Conservation (phyloP, 2,329 filamentous ascomycete genomes). For the Nemania abortiva region DNA sequence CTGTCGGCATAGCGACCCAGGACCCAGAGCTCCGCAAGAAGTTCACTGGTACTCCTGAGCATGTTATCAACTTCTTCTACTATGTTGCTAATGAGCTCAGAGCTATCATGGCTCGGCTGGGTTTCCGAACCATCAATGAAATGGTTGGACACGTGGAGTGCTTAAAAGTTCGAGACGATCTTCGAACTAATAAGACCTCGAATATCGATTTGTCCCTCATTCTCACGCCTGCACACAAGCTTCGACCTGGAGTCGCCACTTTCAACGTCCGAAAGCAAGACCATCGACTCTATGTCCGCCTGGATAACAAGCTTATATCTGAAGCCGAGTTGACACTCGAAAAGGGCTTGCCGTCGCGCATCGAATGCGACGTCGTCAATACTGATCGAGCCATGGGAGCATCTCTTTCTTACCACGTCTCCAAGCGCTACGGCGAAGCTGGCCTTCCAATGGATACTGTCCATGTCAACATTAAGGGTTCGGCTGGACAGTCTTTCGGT, state of each 20-base stretch:
- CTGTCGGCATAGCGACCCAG: slow-evolving; percentile 94
- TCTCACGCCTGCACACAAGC: slow-evolving; percentile 93
- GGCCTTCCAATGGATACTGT: slow-evolving; percentile 93
- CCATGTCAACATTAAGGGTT: slow-evolving; percentile 95
- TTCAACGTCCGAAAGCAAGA: slow-evolving; percentile 99
- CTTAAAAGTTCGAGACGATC: slow-evolving; percentile 86
- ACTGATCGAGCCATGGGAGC: slow-evolving; percentile 95
- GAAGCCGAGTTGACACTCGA: slow-evolving; percentile 95
- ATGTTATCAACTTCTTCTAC: slow-evolving; percentile 99
- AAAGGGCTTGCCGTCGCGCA: slow-evolving; percentile 91
- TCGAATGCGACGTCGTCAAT: slow-evolving; percentile 97
- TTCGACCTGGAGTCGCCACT: slow-evolving; percentile 92
- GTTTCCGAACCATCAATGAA: slow-evolving; percentile 95
- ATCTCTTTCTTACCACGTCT: slow-evolving; percentile 95
- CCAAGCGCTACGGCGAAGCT: slow-evolving; percentile 88
- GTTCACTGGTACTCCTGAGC: slow-evolving; percentile 91
- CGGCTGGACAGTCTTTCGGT: slow-evolving; percentile 95
- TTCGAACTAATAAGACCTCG: slow-evolving; percentile 87
- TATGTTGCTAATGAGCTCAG: slow-evolving; percentile 96
- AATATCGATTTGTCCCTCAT: slow-evolving; percentile 95
- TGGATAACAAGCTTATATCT: slow-evolving; percentile 97
- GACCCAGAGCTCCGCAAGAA: slow-evolving; percentile 95
- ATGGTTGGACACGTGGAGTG: slow-evolving; percentile 95
- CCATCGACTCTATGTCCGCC: slow-evolving; percentile 88
- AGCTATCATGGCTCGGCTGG: slow-evolving; percentile 95